Percentiles rank a stretch among this genome's conserved stretches.
phyloP scores from a whole-genome alignment of 2,329 filamentous ascomycete species.

The Ceratocystis smalleyi region DNA sequence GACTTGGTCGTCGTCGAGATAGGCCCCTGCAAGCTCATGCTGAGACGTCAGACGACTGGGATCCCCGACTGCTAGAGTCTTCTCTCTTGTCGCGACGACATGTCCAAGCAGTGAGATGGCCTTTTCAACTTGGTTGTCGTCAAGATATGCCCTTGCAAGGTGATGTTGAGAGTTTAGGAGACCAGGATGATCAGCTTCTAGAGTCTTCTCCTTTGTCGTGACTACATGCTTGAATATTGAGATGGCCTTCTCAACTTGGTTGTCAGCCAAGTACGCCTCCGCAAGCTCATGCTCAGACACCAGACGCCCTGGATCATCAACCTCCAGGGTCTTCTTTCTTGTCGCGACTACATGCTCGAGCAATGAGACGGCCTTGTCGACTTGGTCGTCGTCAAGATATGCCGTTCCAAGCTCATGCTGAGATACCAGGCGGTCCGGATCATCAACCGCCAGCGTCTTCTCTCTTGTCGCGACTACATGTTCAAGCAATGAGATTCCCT shows the following conservation, averaged over 20 bases:
- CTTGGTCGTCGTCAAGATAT: too few relatives aligned
- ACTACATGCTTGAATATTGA: neutral
- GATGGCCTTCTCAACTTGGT: neutral
- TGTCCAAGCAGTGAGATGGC: neutral
- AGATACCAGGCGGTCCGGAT: neutral
- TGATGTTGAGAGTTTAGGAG: too few relatives aligned
- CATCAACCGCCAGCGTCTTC: neutral
- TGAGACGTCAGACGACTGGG: neutral
- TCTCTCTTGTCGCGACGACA: neutral
- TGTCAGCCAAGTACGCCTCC: neutral
- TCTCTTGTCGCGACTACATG: too few relatives aligned
- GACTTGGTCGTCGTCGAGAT: neutral
- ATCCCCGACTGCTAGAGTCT: neutral
- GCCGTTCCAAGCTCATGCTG: neutral
- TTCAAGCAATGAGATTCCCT: neutral
- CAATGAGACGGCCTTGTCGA: too few relatives aligned
- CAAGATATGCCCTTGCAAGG: too few relatives aligned
- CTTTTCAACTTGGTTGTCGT: neutral
- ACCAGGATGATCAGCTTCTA: neutral
- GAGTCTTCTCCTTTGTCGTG: neutral
- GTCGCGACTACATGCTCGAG: too few relatives aligned
- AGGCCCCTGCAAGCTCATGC: neutral
- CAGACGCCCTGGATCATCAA: too few relatives aligned
- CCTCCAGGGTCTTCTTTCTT: too few relatives aligned
- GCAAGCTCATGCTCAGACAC: too few relatives aligned